Evolutionary conservation across 2,329 filamentous ascomycete genomes (phyloP).

Genomic region (Elsinoe perseae): DNA sequence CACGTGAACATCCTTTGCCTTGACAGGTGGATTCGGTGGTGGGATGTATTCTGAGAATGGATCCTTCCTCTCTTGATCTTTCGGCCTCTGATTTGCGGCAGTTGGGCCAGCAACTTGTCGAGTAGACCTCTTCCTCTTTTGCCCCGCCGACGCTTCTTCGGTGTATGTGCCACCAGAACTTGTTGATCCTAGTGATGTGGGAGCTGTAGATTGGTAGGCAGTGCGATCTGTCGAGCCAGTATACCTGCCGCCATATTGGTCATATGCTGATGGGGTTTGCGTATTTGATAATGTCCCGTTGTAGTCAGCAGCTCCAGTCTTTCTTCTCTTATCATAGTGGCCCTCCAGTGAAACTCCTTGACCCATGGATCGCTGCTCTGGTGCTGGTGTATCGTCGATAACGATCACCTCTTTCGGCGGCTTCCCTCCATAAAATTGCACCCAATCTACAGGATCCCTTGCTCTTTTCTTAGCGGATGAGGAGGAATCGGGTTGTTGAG

Average conservation of each 20-base stretch:
- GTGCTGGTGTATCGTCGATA: conserved; percentile 43
- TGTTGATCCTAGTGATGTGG: conserved; percentile 69
- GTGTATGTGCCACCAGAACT: conserved; percentile 55
- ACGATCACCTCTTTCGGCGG: conserved; percentile 45
- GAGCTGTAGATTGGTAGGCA: conserved; percentile 66
- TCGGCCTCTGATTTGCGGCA: conserved; percentile 66
- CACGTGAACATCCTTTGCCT: conserved; percentile 61
- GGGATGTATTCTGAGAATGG: conserved; percentile 74
- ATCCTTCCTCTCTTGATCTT: conserved; percentile 54
- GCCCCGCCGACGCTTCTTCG: conserved; percentile 59
- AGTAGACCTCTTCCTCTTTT: conserved; percentile 80
- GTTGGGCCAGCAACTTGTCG: conserved; percentile 63
- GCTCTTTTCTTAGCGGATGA: conserved; percentile 16
- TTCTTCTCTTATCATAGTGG: conserved; percentile 16
- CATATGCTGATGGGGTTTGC: conserved; percentile 54
- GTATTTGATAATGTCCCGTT: conserved; percentile 68
- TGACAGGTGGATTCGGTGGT: conserved; percentile 80
- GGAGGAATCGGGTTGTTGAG: conserved; percentile 11
- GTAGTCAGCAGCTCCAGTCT: conserved; percentile 43
- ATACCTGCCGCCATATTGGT: conserved; percentile 58
- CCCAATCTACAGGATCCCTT: conserved; percentile 30
- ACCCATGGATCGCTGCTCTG: conserved; percentile 19
- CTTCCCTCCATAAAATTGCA: conserved; percentile 31
- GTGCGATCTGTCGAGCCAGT: conserved; percentile 78
- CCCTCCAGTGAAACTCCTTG: conserved; percentile 20